Percentiles rank a stretch among this genome's conserved stretches.
Evolutionary conservation across 164 flowering plant genomes (phyloP).

Genomic region (Aristolochia contorta): DNA sequence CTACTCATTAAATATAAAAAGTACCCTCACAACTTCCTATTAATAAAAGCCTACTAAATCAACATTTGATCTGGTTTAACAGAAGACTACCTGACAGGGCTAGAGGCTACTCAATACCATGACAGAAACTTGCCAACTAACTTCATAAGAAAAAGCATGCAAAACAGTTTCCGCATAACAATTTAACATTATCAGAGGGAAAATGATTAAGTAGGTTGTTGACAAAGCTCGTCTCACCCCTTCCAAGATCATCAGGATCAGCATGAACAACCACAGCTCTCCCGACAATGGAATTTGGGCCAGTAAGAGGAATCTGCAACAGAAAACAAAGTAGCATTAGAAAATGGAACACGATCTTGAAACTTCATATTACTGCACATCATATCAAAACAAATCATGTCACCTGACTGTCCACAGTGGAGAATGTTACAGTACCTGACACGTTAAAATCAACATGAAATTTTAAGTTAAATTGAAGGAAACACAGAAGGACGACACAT

Average conservation of each 20-base stretch:
- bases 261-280: slow-evolving; percentile 98
- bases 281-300: slow-evolving; percentile 80
- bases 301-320: slow-evolving; percentile 78
- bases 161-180: too few relatives aligned
- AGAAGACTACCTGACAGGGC: too few relatives aligned
- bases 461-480: neutral
- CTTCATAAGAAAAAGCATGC: too few relatives aligned
- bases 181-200: too few relatives aligned
- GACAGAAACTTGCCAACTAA: too few relatives aligned
- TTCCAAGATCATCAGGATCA: slow-evolving; percentile 98
- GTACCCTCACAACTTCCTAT: too few relatives aligned
- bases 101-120: too few relatives aligned
- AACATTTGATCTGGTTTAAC: too few relatives aligned
- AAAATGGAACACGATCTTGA: neutral
- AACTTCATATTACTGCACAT: neutral
- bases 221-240: slow-evolving; percentile 40
- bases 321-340: neutral
- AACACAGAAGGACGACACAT: neutral
- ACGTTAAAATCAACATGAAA: neutral
- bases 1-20: too few relatives aligned
- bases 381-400: neutral
- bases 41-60: too few relatives aligned
- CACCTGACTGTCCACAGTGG: slow-evolving; percentile 69
- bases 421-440: slow-evolving; percentile 61
- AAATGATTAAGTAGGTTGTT: too few relatives aligned